These are phyloP conservation scores for Ceratobasidium theobromae DNA, from an alignment of 1,284 basidiomycete species.

Conservation along the genomic window DNA sequence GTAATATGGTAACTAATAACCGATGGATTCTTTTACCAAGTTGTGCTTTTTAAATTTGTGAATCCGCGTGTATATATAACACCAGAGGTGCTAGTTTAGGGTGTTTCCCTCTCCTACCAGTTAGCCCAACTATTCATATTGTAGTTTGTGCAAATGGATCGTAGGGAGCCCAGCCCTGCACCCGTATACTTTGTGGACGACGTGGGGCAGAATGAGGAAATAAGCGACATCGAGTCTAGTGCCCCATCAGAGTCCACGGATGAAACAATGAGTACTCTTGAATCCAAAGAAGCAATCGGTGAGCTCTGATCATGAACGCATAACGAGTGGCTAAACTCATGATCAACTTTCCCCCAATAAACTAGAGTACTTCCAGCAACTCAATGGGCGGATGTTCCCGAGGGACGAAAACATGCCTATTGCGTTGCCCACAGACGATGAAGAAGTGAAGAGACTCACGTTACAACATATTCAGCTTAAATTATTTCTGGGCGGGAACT, in stretches of 20 bases:
- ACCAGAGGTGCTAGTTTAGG: too few species aligned
- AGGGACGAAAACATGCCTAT: conserved; percentile 20
- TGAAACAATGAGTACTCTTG: conserved; percentile 21
- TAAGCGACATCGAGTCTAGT: conserved; percentile 9
- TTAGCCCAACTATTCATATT: too few species aligned
- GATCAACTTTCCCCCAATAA: too few species aligned
- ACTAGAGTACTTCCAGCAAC: conserved; percentile 29
- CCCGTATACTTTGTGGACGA: conserved; percentile 11
- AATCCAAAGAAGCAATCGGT: conserved; percentile 22
- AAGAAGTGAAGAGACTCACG: conserved; percentile 13
- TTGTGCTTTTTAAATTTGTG: too few species aligned
- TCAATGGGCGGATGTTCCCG: conserved; percentile 26
- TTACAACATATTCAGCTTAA: conserved; percentile 26
- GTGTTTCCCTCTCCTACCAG: too few species aligned
- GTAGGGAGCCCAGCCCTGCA: not conserved
- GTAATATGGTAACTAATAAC: too few species aligned
- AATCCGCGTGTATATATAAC: too few species aligned
- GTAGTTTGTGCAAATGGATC: too few species aligned
- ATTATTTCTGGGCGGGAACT: conserved; percentile 13
- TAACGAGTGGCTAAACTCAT: too few species aligned
- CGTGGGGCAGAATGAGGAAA: not conserved
- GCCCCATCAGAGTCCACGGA: conserved; percentile 9
- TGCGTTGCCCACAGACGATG: conserved; percentile 5
- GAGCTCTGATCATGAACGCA: not conserved
- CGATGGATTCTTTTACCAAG: too few species aligned